Evolutionary conservation across 768 basidiomycete genomes (phyloP).

Genomic region (Boletus vermiculosoides): DNA sequence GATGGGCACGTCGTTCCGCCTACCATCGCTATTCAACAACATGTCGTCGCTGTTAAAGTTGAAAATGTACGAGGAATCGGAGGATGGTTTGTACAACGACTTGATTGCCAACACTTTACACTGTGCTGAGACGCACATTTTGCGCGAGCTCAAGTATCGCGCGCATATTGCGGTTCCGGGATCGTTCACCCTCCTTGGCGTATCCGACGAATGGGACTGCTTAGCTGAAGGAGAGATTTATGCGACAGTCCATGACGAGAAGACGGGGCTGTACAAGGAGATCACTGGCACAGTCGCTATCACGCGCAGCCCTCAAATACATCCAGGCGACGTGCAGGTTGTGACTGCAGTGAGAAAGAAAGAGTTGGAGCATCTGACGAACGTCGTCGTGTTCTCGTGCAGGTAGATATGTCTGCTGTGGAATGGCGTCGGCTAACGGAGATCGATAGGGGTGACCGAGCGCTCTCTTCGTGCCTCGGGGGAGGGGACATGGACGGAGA

Average conservation of each 20-base stretch:
- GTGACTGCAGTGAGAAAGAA: slow-evolving; percentile 42
- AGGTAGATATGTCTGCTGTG: slow-evolving; percentile 26
- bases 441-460: slow-evolving; percentile 38
- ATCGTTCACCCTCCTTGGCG: slow-evolving; percentile 51
- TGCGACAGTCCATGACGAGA: slow-evolving; percentile 39
- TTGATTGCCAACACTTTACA: slow-evolving; percentile 38
- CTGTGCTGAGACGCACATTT: slow-evolving; percentile 43
- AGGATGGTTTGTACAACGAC: slow-evolving; percentile 29
- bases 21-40: slow-evolving; percentile 43
- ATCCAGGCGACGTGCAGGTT: slow-evolving; percentile 47
- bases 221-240: slow-evolving; percentile 48
- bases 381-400: slow-evolving; percentile 52
- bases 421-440: slow-evolving; percentile 4
- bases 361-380: slow-evolving; percentile 41
- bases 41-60: slow-evolving; percentile 35
- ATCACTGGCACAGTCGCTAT: slow-evolving; percentile 43
- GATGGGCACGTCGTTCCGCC: slow-evolving; percentile 44
- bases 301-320: slow-evolving; percentile 52
- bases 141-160: slow-evolving; percentile 52
- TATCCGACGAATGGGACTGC: slow-evolving; percentile 50
- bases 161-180: slow-evolving; percentile 50
- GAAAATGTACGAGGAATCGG: slow-evolving; percentile 13
- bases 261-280: slow-evolving; percentile 20
- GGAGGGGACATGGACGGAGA: slow-evolving; percentile 58
- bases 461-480: slow-evolving; percentile 47